Percentiles rank a stretch among this genome's conserved stretches.
These are phyloP conservation scores for Rhodotorula sp. DNA, from an alignment of 1,284 basidiomycete species.

Conservation along the genomic window DNA sequence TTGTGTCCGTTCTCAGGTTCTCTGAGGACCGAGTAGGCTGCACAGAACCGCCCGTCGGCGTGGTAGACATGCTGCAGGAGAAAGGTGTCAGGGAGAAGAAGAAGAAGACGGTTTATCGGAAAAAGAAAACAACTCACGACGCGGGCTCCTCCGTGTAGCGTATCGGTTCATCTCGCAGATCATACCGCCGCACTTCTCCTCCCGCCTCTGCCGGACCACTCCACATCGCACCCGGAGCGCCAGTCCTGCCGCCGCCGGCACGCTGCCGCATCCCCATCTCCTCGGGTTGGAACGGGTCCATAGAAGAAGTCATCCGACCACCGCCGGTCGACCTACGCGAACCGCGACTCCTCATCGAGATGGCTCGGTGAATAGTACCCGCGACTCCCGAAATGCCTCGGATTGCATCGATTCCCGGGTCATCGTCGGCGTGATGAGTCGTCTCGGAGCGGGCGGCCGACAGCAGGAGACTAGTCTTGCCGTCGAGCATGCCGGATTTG, in stretches of 20 bases:
- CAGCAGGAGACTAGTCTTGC: slow-evolving; percentile 78
- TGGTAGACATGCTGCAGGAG: background rate
- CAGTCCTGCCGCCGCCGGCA: slow-evolving; percentile 12
- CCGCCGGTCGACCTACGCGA: background rate
- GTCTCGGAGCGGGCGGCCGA: slow-evolving; percentile 32
- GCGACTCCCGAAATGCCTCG: slow-evolving; percentile 84
- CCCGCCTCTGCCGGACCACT: slow-evolving; percentile 26
- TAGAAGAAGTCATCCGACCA: slow-evolving; percentile 3
- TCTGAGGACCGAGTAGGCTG: background rate
- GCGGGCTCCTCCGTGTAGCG: slow-evolving; percentile 53
- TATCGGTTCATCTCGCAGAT: slow-evolving; percentile 65
- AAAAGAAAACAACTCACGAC: slow-evolving; percentile 23
- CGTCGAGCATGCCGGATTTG: slow-evolving; percentile 61
- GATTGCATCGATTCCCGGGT: slow-evolving; percentile 79
- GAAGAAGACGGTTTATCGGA: background rate
- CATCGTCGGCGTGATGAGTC: slow-evolving; percentile 61
- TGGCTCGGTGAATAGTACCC: slow-evolving; percentile 83
- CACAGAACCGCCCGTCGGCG: background rate
- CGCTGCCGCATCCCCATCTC: slow-evolving; percentile 23
- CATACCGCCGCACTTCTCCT: slow-evolving; percentile 63
- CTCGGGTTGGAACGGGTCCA: slow-evolving; percentile 7
- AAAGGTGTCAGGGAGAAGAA: background rate
- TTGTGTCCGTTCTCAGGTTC: background rate
- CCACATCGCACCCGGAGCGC: slow-evolving; percentile 30
- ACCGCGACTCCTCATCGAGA: slow-evolving; percentile 31